These are phyloP conservation scores for Hamamelis virginiana DNA, from an alignment of 164 flowering plant species.

Conservation along the genomic window DNA sequence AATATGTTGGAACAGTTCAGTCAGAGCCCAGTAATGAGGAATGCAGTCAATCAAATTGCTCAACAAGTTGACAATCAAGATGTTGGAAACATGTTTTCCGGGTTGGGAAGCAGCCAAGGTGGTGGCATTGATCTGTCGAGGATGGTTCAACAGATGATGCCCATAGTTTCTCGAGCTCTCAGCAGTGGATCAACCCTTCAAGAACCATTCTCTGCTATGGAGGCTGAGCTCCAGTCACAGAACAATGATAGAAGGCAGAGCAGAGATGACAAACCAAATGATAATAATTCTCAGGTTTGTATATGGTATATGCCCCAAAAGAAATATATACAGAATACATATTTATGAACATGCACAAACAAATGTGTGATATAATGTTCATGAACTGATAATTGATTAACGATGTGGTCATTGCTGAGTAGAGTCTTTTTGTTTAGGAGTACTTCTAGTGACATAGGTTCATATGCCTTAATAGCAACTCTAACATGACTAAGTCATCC, in stretches of 20 bases:
- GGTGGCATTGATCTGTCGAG: slow-evolving; percentile 77
- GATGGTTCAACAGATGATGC: slow-evolving; percentile 98
- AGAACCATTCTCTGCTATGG: slow-evolving; percentile 23
- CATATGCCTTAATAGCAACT: too few relatives aligned
- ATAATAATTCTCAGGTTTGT: slow-evolving; percentile 34
- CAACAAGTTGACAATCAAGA: slow-evolving; percentile 72
- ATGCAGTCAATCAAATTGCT: slow-evolving; percentile 70
- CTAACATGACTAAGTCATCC: too few relatives aligned
- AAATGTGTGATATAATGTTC: too few relatives aligned
- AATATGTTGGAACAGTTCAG: slow-evolving; percentile 76
- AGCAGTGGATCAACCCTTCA: slow-evolving; percentile 36
- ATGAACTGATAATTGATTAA: neutral
- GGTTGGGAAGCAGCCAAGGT: slow-evolving; percentile 55
- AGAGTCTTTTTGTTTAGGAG: too few relatives aligned
- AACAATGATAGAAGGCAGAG: slow-evolving; percentile 18
- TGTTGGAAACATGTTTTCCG: slow-evolving; percentile 58
- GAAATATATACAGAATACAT: neutral
- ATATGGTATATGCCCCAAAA: neutral
- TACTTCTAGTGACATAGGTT: too few relatives aligned
- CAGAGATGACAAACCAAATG: slow-evolving; percentile 21
- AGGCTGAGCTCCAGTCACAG: slow-evolving; percentile 22
- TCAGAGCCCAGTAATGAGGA: slow-evolving; percentile 76
- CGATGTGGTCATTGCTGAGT: neutral
- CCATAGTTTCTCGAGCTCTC: slow-evolving; percentile 80
- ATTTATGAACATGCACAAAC: too few relatives aligned